Base-by-base conservation (phyloP, 306 rosid genomes). In the Spatholobus suberectus region DNA sequence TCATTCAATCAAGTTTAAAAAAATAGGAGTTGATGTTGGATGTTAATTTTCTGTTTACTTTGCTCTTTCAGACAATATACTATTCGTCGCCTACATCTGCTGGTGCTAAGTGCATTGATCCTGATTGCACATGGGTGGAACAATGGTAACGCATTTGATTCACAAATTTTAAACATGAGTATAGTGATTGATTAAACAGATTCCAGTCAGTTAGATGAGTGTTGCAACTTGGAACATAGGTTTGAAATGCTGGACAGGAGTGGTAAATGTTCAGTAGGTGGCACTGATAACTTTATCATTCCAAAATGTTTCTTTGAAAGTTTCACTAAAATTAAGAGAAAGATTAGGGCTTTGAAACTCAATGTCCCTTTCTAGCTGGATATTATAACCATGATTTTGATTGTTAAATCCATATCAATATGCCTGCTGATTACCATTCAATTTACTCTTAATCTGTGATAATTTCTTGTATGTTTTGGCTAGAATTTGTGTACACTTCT, bases 51-150 rank as follows among this genome's bases (percentile, higher is more conserved):
- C 58, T 59, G 32, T 62, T 27, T 85, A 52, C n/a, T 80, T 82
- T 82, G 73, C 72, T 72, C 51, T 88, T 89, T 32, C 96, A 96
- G 99, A 91, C 96, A 54, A 94, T 96, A 41, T 55, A 86, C 91
- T 96, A 91, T 88, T 94, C 98, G 0, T 94, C 99, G 2, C 97
- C 91, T 82, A 91, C 90, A 4, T 96, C 99, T 62, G 99, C 98
- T 8, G 99, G 98, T 70, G 99, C 99, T 17, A 97, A 87, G 86
- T 96, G 98, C 90, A 90, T 96, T 90, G 99, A 90, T 87, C 92
- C 97, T 65, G 46, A 89, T 62, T 96, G 99, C 88, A 88, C 92
- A 5, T 96, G 98, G 99, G 97, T 96, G 76, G 99, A 96, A 83
- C 99, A 96, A 86, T 96, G 99, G 99, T 96, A 86, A 81, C 47